Conservation (phyloP, 371 early-diverging fungal species). For the Umbelopsis sp. region DNA sequence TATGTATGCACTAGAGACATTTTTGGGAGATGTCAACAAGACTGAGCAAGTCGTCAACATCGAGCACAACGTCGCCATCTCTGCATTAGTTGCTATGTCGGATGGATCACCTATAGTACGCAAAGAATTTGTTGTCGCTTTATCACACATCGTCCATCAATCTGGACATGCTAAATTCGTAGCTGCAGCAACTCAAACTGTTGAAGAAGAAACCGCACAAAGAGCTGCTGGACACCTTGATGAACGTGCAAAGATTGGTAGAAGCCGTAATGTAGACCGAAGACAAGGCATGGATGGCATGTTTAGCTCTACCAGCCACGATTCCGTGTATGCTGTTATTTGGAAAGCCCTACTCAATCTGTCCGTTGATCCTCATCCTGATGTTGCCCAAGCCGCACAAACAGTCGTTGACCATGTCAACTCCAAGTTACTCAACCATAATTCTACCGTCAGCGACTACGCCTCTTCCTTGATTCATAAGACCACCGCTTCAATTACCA, state of each 20-base stretch:
- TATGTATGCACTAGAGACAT: slow-evolving; percentile 76
- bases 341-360: slow-evolving; percentile 82
- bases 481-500: slow-evolving; percentile 11
- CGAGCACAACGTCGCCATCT: slow-evolving; percentile 70
- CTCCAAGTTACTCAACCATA: slow-evolving; percentile 42
- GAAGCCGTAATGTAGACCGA: slow-evolving; percentile 35
- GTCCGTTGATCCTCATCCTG: slow-evolving; percentile 78
- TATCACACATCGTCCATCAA: slow-evolving; percentile 70
- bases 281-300: slow-evolving; percentile 33
- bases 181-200: slow-evolving; percentile 64
- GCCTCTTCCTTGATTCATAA: slow-evolving; percentile 41
- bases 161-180: slow-evolving; percentile 64
- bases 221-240: slow-evolving; percentile 26
- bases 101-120: slow-evolving; percentile 88
- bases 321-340: slow-evolving; percentile 64
- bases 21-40: slow-evolving; percentile 77
- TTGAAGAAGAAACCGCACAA: slow-evolving; percentile 60
- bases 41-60: slow-evolving; percentile 72
- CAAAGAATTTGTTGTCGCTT: slow-evolving; percentile 74
- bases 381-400: slow-evolving; percentile 67
- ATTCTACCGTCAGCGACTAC: slow-evolving; percentile 42
- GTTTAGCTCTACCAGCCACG: slow-evolving; percentile 47
- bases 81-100: slow-evolving; percentile 62
- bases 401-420: slow-evolving; percentile 78
- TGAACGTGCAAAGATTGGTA: slow-evolving; percentile 25